A percentile compares a stretch with the other conserved stretches of the same genome.
Evolutionary conservation across 495 filamentous ascomycete genomes (phyloP).

Genomic region (Podospora australis): DNA sequence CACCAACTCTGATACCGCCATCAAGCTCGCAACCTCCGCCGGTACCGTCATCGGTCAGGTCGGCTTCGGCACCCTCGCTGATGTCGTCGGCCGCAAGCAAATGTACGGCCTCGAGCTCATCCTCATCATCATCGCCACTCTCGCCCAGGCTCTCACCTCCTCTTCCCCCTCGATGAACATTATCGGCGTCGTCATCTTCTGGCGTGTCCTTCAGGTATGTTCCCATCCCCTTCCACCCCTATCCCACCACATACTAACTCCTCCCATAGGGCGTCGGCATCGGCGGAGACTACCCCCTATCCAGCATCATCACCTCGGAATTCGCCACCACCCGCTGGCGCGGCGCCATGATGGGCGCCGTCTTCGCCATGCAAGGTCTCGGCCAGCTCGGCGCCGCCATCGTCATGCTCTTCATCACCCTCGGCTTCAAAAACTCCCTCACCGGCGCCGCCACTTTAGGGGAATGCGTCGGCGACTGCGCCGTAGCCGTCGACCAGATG

Average conservation of each 20-base stretch:
- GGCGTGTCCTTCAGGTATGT: slow-evolving; percentile 74
- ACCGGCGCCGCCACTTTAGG: slow-evolving; percentile 37
- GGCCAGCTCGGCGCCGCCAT: slow-evolving; percentile 68
- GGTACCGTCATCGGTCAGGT: slow-evolving; percentile 84
- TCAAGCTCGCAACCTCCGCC: slow-evolving; percentile 82
- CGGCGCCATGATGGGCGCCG: slow-evolving; percentile 76
- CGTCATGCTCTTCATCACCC: slow-evolving; percentile 62
- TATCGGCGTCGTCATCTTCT: slow-evolving; percentile 76
- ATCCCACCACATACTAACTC: not conserved
- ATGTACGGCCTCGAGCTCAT: slow-evolving; percentile 90
- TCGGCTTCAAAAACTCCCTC: slow-evolving; percentile 67
- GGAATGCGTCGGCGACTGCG: slow-evolving; percentile 58
- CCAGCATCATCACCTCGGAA: slow-evolving; percentile 77
- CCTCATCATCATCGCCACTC: slow-evolving; percentile 77
- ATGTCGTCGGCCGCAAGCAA: slow-evolving; percentile 68
- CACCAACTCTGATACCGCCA: slow-evolving; percentile 63
- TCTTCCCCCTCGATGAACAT: slow-evolving; percentile 62
- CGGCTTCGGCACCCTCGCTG: slow-evolving; percentile 73
- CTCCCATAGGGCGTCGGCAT: slow-evolving; percentile 59
- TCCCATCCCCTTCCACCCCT: not conserved
- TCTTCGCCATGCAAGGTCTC: slow-evolving; percentile 80
- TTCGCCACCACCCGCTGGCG: slow-evolving; percentile 71
- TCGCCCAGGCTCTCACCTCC: slow-evolving; percentile 69
- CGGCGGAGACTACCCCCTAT: slow-evolving; percentile 81
- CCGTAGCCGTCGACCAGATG: slow-evolving; percentile 74